Evolutionary conservation across 169 alveolate species (phyloP), one percentile per base, ranked within the genome.

Genomic region (Plasmodium relictum): DNA sequence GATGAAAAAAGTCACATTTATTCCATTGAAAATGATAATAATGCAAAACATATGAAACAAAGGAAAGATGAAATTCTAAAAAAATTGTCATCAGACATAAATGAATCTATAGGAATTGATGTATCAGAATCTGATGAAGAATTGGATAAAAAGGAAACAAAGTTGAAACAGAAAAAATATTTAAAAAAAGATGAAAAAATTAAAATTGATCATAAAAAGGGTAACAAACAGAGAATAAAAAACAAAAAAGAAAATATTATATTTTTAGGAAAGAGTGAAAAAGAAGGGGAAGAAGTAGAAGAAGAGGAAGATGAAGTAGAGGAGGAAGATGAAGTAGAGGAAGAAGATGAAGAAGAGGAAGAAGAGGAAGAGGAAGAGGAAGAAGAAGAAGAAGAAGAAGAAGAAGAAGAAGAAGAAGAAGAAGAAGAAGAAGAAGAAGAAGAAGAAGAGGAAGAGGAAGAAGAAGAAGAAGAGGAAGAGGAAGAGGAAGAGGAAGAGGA

Each of bases 41-140:
- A 9, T 50, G n/a, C 65, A 62, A 76, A 63, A 9, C 31, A 62
- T 8, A 45, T 76, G 74, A 54, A 61, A 16, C 4, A 26, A 6
- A 76, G 42, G 45, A 76, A 76, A 50, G 62, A 37, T 18, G 78
- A 76, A 62, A 76, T 65, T 24, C 44, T 76, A 20, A 63, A 56
- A 56, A 62, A 45, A 2, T 37, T 76, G 48, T 45, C 74, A n/a
- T 62, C 89, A 26, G 74, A 66, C 14, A 76, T 76, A 41, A 48
- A 41, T 8, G 68, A 41, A 63, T 39, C 89, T 7, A 56, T 58
- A 6, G 56, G 45, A 18, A 54, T 42, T 37, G 74, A 63, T 41
- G n/a, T 50, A 50, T n/a, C n/a, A n/a, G n/a, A n/a, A n/a, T n/a
- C n/a, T n/a, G n/a, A 70, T 41, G 80, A 31, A 45, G 80, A 70